Base-by-base conservation (phyloP, 2,329 filamentous ascomycete species). In the Sporothrix dimorphospora region DNA sequence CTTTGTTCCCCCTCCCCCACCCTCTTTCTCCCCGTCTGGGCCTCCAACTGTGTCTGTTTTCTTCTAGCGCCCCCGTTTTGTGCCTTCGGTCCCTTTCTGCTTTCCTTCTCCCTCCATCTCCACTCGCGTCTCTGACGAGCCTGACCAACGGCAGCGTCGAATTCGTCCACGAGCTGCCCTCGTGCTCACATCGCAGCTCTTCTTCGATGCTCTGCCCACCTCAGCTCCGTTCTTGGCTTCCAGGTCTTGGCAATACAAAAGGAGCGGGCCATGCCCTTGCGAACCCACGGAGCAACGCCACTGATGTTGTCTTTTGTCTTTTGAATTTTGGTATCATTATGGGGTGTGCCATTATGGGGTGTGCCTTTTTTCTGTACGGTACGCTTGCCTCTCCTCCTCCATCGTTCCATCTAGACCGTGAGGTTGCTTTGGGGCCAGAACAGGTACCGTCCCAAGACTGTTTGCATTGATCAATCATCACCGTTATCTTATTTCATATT, bases 221-320 rank as follows among this genome's bases (percentile, higher is more conserved):
- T 42, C 67, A 34, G 49, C 16, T 63, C 49, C 42, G 45, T 67
- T n/a, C 47, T 24, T 55, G 47, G 38, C 67, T 24, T 66, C 42
- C 21, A 16, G 16, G 67, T 57, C 71, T 72, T 72, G 71, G 68
- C 68, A 72, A 57, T 70, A 73, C 65, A 71, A 69, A 73, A 59
- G 34, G 59, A 61, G 59, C 70, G 45, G 57, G 51, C 45, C 55
- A 51, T 55, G 47, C 21, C 49, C 55, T 70, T 30, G 21, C 14
- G 19, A 40, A 5, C 45, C 53, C 19, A 12, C 27, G 38, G 5
- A 38, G 59, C 61, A 67, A 40, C 34, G 57, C 69, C 27, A 70
- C 40, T 34, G 38, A 19, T 21, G 27, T 67, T 49, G 34, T 6
- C 9, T 47, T 61, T 42, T 9, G n/a, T 2, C 19, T 63, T 66